phyloP scores from a whole-genome alignment of 2,329 filamentous ascomycete species.

The Stagonosporopsis tanaceti region DNA sequence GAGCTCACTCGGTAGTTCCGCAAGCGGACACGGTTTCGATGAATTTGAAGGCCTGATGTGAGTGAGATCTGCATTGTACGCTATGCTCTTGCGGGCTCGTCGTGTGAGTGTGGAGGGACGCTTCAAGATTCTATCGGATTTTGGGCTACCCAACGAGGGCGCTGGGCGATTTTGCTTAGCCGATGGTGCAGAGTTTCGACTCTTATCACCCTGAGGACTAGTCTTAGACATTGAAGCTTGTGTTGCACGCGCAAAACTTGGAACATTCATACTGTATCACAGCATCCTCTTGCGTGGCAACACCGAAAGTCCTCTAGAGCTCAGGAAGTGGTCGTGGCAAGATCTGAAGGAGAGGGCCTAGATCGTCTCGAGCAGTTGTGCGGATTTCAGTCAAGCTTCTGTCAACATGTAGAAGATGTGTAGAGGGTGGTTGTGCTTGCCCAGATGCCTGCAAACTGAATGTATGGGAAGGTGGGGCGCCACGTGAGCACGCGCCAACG shows the following conservation, averaged over 20 bases:
- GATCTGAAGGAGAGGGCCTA: background rate
- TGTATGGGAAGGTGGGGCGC: slow-evolving; percentile 14
- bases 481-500: slow-evolving; percentile 28
- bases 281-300: background rate
- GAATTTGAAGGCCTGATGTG: slow-evolving; percentile 26
- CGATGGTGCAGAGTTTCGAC: background rate
- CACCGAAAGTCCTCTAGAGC: background rate
- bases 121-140: slow-evolving; percentile 16
- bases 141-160: background rate
- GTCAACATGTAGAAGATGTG: background rate
- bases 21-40: slow-evolving; percentile 25
- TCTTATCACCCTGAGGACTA: slow-evolving; percentile 6
- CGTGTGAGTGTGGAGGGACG: slow-evolving; percentile 24
- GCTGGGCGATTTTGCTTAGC: background rate
- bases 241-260: slow-evolving; percentile 33
- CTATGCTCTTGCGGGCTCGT: slow-evolving; percentile 12
- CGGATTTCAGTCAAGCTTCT: background rate
- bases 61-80: slow-evolving; percentile 21
- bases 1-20: slow-evolving; percentile 34
- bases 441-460: slow-evolving; percentile 6
- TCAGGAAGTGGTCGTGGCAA: background rate
- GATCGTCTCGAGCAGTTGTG: background rate
- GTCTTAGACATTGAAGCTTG: slow-evolving; percentile 22
- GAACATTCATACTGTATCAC: slow-evolving; percentile 20
- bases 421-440: background rate